These are phyloP conservation scores for Lichenothelia convexa DNA, from an alignment of 495 filamentous ascomycete genomes.

Conservation along the genomic window DNA sequence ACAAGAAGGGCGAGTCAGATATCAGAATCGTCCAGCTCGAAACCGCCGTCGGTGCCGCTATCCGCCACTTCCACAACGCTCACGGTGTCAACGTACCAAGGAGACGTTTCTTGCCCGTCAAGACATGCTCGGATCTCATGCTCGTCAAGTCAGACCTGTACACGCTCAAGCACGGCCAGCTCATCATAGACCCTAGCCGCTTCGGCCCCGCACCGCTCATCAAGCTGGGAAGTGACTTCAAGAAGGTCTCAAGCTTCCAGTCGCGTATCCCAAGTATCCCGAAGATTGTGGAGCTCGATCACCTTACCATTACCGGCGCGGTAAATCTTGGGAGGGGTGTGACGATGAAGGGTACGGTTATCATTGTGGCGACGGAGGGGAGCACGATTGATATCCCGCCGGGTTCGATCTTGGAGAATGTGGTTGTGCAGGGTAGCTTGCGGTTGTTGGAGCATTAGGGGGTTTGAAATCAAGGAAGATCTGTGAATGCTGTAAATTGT, in stretches of 20 bases:
- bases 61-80: slow-evolving; percentile 95
- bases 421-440: slow-evolving; percentile 95
- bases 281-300: slow-evolving; percentile 94
- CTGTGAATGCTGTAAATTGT: not conserved
- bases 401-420: slow-evolving; percentile 93
- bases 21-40: slow-evolving; percentile 94
- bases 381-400: slow-evolving; percentile 96
- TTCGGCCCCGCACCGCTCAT: slow-evolving; percentile 98
- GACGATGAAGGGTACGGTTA: slow-evolving; percentile 96
- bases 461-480: not conserved
- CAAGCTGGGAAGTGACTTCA: slow-evolving; percentile 98
- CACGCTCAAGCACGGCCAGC: slow-evolving; percentile 97
- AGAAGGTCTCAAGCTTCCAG: slow-evolving; percentile 99
- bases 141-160: slow-evolving; percentile 99
- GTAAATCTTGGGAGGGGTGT: slow-evolving; percentile 94
- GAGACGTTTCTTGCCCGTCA: slow-evolving; percentile 95
- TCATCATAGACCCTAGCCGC: slow-evolving; percentile 85
- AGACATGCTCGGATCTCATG: slow-evolving; percentile 99
- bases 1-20: slow-evolving; percentile 99
- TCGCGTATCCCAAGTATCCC: slow-evolving; percentile 91
- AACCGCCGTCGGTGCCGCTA: slow-evolving; percentile 94
- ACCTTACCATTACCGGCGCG: slow-evolving; percentile 90
- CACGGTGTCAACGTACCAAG: slow-evolving; percentile 98
- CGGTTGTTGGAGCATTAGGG: slow-evolving; percentile 77
- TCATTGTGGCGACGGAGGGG: slow-evolving; percentile 95